These are phyloP conservation scores for Cyanodermella asteris DNA, from an alignment of 2,329 filamentous ascomycete species.

Conservation along the genomic window DNA sequence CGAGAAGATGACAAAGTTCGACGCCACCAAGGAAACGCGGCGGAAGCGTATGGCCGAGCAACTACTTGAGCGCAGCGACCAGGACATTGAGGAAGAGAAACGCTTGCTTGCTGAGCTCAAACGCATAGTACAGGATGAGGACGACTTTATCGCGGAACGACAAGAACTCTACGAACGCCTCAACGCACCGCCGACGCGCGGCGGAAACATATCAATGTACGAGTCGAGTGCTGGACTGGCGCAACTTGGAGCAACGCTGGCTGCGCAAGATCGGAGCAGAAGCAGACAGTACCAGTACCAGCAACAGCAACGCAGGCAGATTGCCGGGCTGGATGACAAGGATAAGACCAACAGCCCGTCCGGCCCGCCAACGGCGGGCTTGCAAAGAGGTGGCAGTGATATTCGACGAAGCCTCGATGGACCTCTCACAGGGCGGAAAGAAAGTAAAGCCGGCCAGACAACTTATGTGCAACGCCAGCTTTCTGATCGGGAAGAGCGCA, in stretches of 20 bases:
- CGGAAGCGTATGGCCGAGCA: slow-evolving; percentile 72
- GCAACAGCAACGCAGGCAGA: slow-evolving; percentile 31
- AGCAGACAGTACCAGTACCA: slow-evolving; percentile 17
- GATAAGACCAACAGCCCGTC: slow-evolving; percentile 17
- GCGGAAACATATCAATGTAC: slow-evolving; percentile 49
- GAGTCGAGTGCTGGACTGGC: slow-evolving; percentile 63
- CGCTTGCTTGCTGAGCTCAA: slow-evolving; percentile 75
- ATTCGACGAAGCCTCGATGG: slow-evolving; percentile 21
- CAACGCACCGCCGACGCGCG: slow-evolving; percentile 52
- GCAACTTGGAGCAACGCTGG: slow-evolving; percentile 55
- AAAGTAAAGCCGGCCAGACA: slow-evolving; percentile 2
- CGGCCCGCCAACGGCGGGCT: slow-evolving; percentile 23
- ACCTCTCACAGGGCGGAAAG: slow-evolving; percentile 11
- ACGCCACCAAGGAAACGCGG: slow-evolving; percentile 52
- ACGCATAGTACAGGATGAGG: slow-evolving; percentile 69
- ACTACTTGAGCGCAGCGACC: slow-evolving; percentile 55
- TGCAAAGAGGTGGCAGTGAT: slow-evolving; percentile 34
- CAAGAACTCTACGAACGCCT: slow-evolving; percentile 70
- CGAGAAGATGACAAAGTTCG: slow-evolving; percentile 70
- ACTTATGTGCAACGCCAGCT: slow-evolving; percentile 49
- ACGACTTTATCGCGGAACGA: slow-evolving; percentile 70
- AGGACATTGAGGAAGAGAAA: slow-evolving; percentile 84
- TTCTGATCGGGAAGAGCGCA: slow-evolving; percentile 48
- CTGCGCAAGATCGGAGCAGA: slow-evolving; percentile 36
- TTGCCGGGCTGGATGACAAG: slow-evolving; percentile 15